Evolutionary conservation across 2,329 filamentous ascomycete genomes (phyloP), one percentile per base, ranked within the genome.

Genomic region (Daldinia eschscholtzii): DNA sequence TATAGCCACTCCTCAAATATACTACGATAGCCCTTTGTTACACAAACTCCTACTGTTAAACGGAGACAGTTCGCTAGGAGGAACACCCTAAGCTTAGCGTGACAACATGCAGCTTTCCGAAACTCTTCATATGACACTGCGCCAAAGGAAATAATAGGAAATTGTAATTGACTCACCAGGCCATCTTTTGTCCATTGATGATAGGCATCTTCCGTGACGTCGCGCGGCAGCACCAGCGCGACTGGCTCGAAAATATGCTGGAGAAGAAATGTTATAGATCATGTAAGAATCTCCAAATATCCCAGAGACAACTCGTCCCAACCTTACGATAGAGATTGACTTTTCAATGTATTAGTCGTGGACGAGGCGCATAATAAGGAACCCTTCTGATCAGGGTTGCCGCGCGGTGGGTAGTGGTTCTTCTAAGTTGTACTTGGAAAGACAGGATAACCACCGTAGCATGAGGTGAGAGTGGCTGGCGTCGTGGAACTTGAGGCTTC

Each of bases 141-240:
- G 41, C 35, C 42, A 60, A 57, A 28, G 41, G 15, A 46, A 64
- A 37, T 28, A 39, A 41, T 48, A 62, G 18, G 56, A 23, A 20
- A 60, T 41, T 44, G 62, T 39, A 48, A 57, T 57, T 37, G 7
- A 83, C 89, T 76, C 86, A 92, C 90, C 90, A 92, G 77, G 90
- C 90, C 85, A 92, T 91, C 81, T 91, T 91, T 79, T 89, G 84
- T 70, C 90, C 90, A 76, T 92, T 88, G 73, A 92, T 89, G 56
- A 90, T 83, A 76, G 89, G 88, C 90, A 92, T 92, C 63, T 77
- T 83, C 78, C 62, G 35, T 56, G 28, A 23, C 42, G 50, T 64
- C 52, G 50, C 59, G 44, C 30, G 58, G 23, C 30, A 41, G 52
- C 20, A 56, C 62, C 61, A 44, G 23, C 56, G 64, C 59, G 57